Evolutionary conservation across 2,329 filamentous ascomycete genomes (phyloP), one percentile per base, ranked within the genome.

Genomic region (Stachybotrys chlorohalonatus): DNA sequence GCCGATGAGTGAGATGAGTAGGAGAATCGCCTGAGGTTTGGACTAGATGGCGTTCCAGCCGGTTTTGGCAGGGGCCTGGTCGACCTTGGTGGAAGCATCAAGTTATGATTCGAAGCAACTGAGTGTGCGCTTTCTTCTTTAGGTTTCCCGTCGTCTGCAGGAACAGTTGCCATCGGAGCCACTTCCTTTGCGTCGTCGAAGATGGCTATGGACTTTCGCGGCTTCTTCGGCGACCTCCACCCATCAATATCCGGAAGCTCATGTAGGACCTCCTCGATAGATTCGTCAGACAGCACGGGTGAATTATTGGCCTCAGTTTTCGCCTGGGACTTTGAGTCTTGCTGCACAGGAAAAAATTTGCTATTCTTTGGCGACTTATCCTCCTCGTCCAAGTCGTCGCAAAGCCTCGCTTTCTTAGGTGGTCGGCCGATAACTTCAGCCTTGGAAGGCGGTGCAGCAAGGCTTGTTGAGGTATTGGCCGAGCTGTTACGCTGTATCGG

Each of bases 381-480:
- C n/a, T 61, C 62, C 2, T 62, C 56, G 11, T 64, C 68, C 7
- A 60, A 59, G 47, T 81, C 76, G 5, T 76, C 71, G 55, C 78
- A 82, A 7, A 84, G 66, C 45, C 80, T 77, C 47, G 75, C 75
- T 65, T 84, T 84, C 70, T 84, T 84, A 53, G 73, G 73, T 24
- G 81, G 81, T 52, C 79, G 60, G 42, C 51, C 60, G n/a, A 56
- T 49, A 54, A 59, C 46, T 31, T 70, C 66, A 16, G 59, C 53
- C 31, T 60, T 56, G 45, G 56, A 54, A n/a, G 45, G 57, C 39
- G 56, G 54, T n/a, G 42, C 49, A 17, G 52, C 31, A 47, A 56
- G 32, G 50, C 49, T 57, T 13, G 60, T 57, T 5, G 57, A 15
- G 36, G 13, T 42, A 42, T 42, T 9, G 13, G 57, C 57, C 51